Evolutionary conservation across 345 rosid species (phyloP), one percentile per base, ranked within the genome.

Genomic region (Gossypium herbaceum): DNA sequence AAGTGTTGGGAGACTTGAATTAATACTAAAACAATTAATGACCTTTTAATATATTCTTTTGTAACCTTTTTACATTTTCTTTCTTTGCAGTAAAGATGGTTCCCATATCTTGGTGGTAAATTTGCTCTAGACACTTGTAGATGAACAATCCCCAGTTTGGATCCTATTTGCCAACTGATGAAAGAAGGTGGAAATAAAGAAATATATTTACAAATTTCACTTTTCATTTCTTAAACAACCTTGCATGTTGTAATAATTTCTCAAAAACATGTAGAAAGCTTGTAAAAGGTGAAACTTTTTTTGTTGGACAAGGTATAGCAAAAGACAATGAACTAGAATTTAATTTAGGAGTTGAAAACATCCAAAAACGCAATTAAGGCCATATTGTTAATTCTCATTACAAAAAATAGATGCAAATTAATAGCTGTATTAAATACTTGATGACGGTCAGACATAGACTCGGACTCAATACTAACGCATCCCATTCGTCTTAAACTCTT

Each of bases 1-100:
- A 2, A 63, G 10, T 63, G 24, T 39, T 63, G 68, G 24, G 41
- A 9, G 39, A 63, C 20, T 17, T 16, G 51, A 65, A 11, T 65
- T 65, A 65, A 65, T 65, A 60, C 64, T 25, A 59, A 24, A 24
- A 59, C 7, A 59, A 59, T 59, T 59, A 59, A 59, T 59, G 64
- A 12, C 64, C 64, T 12, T 24, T 59, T 12, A 59, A 25, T 59
- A 59, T 25, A 12, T 59, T 3, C 24, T 25, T 58, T 58, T 58
- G 63, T 58, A 58, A 58, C 63, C 39, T 24, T 25, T 7, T 59
- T 57, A 2, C 59, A 55, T 58, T 22, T 57, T 57, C 12, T 57
- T 57, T 58, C 62, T 58, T 57, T 57, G 34, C 34, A 24, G 16
- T 58, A 22, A 22, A 58, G 34, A 58, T 58, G 41, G 41, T 34